Evolutionary conservation across 306 rosid species (phyloP).

Genomic region (Albizia julibrissin): DNA sequence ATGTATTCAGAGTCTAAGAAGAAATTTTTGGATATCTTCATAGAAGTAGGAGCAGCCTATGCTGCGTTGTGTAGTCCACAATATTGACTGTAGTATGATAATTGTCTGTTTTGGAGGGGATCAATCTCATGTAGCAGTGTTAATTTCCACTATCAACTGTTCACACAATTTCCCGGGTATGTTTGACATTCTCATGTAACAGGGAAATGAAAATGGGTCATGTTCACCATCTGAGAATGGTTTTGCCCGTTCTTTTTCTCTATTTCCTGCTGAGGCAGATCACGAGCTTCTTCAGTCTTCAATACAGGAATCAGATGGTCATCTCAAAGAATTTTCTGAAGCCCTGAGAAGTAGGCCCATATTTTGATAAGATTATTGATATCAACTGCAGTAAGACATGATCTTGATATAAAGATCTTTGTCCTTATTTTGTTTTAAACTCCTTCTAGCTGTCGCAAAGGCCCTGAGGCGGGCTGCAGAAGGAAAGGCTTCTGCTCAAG

Average conservation of each 20-base stretch:
- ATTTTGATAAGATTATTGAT: slow-evolving; percentile 45
- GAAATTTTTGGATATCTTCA: neutral
- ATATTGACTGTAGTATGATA: neutral
- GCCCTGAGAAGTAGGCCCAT: slow-evolving; percentile 83
- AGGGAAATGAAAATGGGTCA: slow-evolving; percentile 62
- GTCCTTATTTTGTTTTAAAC: slow-evolving; percentile 48
- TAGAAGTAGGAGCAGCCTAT: neutral
- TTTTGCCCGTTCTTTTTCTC: slow-evolving; percentile 61
- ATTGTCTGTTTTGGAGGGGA: neutral
- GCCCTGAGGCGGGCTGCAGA: slow-evolving; percentile 88
- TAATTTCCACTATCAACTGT: neutral
- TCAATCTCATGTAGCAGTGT: neutral
- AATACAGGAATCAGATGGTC: slow-evolving; percentile 78
- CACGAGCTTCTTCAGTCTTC: slow-evolving; percentile 78
- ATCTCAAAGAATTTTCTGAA: slow-evolving; percentile 92
- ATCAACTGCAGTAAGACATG: slow-evolving; percentile 32
- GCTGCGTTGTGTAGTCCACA: neutral
- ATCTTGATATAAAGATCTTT: slow-evolving; percentile 36
- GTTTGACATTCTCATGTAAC: slow-evolving; percentile 36
- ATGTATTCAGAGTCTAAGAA: neutral
- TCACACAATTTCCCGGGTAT: slow-evolving; percentile 7
- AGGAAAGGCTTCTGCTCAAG: slow-evolving; percentile 95
- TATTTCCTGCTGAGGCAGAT: slow-evolving; percentile 73
- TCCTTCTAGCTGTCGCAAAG: slow-evolving; percentile 85
- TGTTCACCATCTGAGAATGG: slow-evolving; percentile 70